Evolutionary conservation across 768 basidiomycete genomes (phyloP), one percentile per base, ranked within the genome.

Genomic region (Russula sp.): DNA sequence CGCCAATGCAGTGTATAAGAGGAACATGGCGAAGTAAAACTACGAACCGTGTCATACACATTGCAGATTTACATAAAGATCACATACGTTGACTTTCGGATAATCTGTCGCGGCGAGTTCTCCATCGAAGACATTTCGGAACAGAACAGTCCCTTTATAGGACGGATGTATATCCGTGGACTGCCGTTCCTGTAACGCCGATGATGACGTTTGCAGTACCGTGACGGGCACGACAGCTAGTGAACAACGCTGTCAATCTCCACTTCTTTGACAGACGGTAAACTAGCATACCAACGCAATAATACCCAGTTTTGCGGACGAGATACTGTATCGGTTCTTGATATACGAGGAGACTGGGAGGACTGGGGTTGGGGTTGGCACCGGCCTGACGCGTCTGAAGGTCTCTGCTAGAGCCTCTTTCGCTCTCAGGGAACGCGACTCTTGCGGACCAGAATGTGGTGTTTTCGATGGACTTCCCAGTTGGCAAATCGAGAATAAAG

Each of bases 41-140:
- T 95, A 59, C 44, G 48, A 11, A 44, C 22, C 61, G 50, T 13
- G 24, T 42, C 11, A 50, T 22, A 30, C 44, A 58, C 36, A 3
- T 2, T 34, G 32, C 20, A 59, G 46, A 69, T 26, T 54, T 51
- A 22, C 51, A 57, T 9, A 40, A 55, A 2, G 7, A 26, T 10
- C 38, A 74, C 91, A 70, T 74, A 97, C 94, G 63, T 85, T 88
- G 73, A 98, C 91, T 85, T 98, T 98, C 13, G 97, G 97, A 75
- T 98, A 97, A 73, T 99, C 97, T 6, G 90, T 83, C 7, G 95
- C 94, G 14, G 96, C 84, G 24, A 99, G 80, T 73, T 90, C 84
- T 22, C 97, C 97, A 30, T 88, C 79, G 72, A 98, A 98, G 2
- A 81, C 84, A 74, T 97, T 98, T 70, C 81, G 83, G 80, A 99